Percentiles rank a stretch among this genome's conserved stretches.
phyloP scores from a whole-genome alignment of 495 filamentous ascomycete species.

The Penicillium egyptiacum region DNA sequence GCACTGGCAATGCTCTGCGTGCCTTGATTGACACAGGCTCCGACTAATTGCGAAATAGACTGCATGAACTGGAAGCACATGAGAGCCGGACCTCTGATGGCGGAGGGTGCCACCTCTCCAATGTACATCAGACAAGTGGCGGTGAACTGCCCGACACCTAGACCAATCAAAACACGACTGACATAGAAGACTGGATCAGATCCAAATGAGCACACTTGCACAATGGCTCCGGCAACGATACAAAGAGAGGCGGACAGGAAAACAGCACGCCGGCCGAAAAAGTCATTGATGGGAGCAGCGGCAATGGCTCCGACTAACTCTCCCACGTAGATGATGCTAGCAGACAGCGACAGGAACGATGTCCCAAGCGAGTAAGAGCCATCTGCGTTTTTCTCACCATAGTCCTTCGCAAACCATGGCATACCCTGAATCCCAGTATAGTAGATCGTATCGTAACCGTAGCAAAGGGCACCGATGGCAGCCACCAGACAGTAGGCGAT shows the following conservation, averaged over 20 bases:
- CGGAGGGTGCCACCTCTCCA: constrained; percentile 36
- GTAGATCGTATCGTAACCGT: constrained; percentile 33
- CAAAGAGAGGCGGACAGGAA: constrained; percentile 23
- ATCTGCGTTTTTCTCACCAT: constrained; percentile 17
- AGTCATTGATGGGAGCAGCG: constrained; percentile 26
- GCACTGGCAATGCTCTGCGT: constrained; percentile 28
- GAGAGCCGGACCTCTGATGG: constrained; percentile 37
- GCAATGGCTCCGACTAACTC: constrained; percentile 25
- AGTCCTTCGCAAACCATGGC: constrained; percentile 26
- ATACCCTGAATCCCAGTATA: constrained; percentile 34
- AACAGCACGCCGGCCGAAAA: constrained; percentile 22
- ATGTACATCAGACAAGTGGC: constrained; percentile 32
- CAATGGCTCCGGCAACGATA: constrained; percentile 24
- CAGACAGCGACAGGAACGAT: constrained; percentile 24
- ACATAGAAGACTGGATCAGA: constrained; percentile 19
- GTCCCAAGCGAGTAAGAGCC: constrained; percentile 20
- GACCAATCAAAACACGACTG: constrained; percentile 26
- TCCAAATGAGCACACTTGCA: constrained; percentile 27
- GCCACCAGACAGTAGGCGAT: constrained; percentile 27
- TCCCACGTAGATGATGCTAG: constrained; percentile 31
- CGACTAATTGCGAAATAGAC: constrained; percentile 37
- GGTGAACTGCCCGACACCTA: constrained; percentile 30
- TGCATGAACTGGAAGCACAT: constrained; percentile 43
- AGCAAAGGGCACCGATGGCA: constrained; percentile 30
- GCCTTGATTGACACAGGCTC: constrained; percentile 34